Conservation (phyloP, 441 rosid genomes). For the Breynia disticha region DNA sequence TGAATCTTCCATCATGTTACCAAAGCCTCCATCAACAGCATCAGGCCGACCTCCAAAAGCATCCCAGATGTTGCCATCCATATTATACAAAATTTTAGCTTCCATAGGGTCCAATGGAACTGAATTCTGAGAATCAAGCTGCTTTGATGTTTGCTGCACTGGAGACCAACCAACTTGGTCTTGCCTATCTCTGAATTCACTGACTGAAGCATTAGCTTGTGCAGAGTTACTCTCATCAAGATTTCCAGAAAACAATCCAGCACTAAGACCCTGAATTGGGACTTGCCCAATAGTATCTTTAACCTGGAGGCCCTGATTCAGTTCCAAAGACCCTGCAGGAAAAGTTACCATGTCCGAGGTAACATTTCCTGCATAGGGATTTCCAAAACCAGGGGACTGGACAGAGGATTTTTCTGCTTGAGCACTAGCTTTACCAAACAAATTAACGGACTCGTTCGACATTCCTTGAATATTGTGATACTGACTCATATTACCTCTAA, state of each 20-base stretch:
- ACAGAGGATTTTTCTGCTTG: no score
- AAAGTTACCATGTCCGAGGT: no score
- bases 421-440: no score
- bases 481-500: constrained; percentile 35
- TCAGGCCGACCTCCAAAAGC: constrained; percentile 49
- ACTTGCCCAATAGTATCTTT: no score
- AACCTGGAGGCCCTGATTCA: no score
- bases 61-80: constrained; percentile 78
- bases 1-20: constrained; percentile 25
- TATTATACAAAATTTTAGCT: constrained; percentile 82
- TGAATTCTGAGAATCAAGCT: constrained; percentile 34
- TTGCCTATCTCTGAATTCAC: constrained; percentile 35
- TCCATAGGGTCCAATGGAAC: constrained; percentile 85
- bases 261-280: no score
- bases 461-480: constrained; percentile 36
- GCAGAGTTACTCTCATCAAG: constrained; percentile 32
- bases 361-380: no score
- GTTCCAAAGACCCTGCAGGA: no score
- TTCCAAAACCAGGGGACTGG: no score
- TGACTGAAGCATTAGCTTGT: constrained; percentile 27
- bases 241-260: constrained; percentile 22
- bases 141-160: constrained; percentile 33
- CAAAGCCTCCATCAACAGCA: constrained; percentile 33
- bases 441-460: no score
- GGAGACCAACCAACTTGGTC: constrained; percentile 17